Base-by-base conservation (phyloP, 1,139 yeast species). In the Kluyveromyces sp. region DNA sequence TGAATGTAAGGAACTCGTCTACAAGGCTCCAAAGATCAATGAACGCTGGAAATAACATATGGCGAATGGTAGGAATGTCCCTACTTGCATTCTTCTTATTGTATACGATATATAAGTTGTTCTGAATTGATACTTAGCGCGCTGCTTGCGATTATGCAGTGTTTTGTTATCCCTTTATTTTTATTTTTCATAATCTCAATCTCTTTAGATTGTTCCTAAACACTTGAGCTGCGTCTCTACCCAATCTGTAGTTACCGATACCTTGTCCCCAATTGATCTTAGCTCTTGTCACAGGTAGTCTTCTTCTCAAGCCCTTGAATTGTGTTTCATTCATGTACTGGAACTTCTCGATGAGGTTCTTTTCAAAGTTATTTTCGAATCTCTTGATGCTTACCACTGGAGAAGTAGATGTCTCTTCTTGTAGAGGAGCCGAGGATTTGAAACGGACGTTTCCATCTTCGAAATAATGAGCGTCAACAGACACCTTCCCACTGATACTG, bases 221-320 rank as follows among this genome's bases (percentile, higher is more conserved):
- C n/a, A n/a, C n/a, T 43, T 69, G 70, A 7, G 71, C 81, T 34
- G 84, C 90, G 65, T 88, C 96, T 56, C 84, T 82, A 25, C 97
- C 97, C 45, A 90, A 72, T 60, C 89, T 79, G 69, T 89, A 89
- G 63, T 83, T 85, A 15, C 95, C 95, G 58, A 89, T 87, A 21
- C 96, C 89, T 61, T 79, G 85, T 38, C 96, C 96, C 98, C 98
- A 92, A 65, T 88, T 86, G 61, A 92, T 83, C 66, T 85, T 89
- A 15, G 96, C 78, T 61, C 96, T 77, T 30, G 96, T 90, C 37
- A 92, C 83, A 2, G 98, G 98, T 52, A 92, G 73, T 64, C 88
- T 87, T 65, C 98, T 81, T 68, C 98, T 78, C 56, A 92, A 75
- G 51, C 78, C 77, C 68, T 90, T 92, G 71, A 92, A 92, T 49